Conservation (phyloP, 129 eudicot species). For the Artemisia argyi region DNA sequence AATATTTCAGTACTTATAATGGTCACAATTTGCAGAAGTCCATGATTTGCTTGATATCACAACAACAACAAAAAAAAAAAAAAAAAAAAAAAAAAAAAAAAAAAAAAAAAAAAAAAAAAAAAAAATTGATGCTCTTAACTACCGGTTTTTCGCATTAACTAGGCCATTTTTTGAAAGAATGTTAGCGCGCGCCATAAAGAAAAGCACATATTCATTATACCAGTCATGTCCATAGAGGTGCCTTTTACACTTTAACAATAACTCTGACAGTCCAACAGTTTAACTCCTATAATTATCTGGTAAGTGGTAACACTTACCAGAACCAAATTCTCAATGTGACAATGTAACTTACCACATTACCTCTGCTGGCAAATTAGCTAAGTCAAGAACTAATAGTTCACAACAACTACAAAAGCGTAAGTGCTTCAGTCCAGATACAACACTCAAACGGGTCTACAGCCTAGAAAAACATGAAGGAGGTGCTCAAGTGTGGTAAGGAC, state of each 20-base stretch:
- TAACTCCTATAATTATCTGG: no score
- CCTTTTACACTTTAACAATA: background rate
- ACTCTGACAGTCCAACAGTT: background rate
- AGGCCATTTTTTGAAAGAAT: no score
- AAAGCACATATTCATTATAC: background rate
- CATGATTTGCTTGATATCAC: background rate
- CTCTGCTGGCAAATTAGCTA: no score
- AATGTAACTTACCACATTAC: no score
- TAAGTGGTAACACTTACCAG: no score
- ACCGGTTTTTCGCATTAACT: no score
- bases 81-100: no score
- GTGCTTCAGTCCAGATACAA: background rate
- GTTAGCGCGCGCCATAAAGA: no score
- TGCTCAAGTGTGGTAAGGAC: background rate
- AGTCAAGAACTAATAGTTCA: background rate
- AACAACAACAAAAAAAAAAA: no score
- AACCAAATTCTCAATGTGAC: no score
- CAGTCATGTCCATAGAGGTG: background rate
- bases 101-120: no score
- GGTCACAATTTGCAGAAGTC: no score
- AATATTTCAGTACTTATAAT: background rate
- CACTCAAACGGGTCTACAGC: background rate
- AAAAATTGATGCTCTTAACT: background rate
- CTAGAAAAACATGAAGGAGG: background rate
- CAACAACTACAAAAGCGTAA: background rate